Evolutionary conservation across 1,284 basidiomycete genomes (phyloP).

Genomic region (Heterobasidion irregulare): DNA sequence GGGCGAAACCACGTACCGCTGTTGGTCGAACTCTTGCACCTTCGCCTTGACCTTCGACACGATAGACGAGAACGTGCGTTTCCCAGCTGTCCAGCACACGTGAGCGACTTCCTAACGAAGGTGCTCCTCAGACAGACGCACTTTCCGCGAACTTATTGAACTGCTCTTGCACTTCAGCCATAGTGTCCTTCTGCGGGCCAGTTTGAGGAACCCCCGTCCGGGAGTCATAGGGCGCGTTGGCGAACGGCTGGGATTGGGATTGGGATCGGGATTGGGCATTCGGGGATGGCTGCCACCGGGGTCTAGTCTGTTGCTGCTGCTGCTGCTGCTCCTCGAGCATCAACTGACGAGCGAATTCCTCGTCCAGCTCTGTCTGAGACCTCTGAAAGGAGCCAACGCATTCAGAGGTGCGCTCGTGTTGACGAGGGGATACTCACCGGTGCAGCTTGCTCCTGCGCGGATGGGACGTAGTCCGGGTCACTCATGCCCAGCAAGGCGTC

Average conservation of each 20-base stretch:
- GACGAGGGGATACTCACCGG: slow-evolving; percentile 14
- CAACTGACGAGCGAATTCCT: slow-evolving; percentile 63
- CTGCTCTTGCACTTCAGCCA: slow-evolving; percentile 64
- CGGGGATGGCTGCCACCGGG: slow-evolving; percentile 3
- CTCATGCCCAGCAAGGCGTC: slow-evolving; percentile 73
- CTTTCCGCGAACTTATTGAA: slow-evolving; percentile 69
- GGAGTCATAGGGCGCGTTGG: not conserved
- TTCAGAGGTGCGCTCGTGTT: not conserved
- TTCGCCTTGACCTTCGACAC: slow-evolving; percentile 72
- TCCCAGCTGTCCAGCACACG: slow-evolving; percentile 45
- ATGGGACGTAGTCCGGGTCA: slow-evolving; percentile 59
- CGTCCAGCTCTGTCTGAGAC: slow-evolving; percentile 65
- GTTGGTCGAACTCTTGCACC: slow-evolving; percentile 67
- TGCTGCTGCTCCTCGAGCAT: slow-evolving; percentile 57
- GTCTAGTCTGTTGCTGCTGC: slow-evolving; percentile 17
- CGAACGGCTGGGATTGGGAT: not conserved
- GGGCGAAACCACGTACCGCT: slow-evolving; percentile 13
- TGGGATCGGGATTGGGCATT: not conserved
- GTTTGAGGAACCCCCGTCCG: not conserved
- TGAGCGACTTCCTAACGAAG: not conserved
- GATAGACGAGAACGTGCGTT: slow-evolving; percentile 64
- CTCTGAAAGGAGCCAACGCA: slow-evolving; percentile 12
- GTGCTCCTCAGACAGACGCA: slow-evolving; percentile 24
- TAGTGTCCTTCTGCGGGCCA: slow-evolving; percentile 29
- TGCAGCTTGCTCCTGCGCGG: slow-evolving; percentile 13